Conservation (phyloP, 306 rosid genomes). For the Spatholobus suberectus region DNA sequence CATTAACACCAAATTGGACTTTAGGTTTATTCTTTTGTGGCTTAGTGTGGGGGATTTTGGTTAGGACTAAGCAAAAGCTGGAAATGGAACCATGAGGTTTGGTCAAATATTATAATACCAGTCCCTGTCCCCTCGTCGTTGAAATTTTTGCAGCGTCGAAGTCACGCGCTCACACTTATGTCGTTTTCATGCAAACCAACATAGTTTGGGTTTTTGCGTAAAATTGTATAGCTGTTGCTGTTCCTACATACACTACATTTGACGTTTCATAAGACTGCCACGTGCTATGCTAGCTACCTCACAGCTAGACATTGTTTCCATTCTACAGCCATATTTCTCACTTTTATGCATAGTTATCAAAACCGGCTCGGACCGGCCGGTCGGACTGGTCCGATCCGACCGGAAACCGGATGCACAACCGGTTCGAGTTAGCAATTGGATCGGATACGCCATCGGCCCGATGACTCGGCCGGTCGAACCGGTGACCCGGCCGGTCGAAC, state of each 20-base stretch:
- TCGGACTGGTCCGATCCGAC: too few species aligned
- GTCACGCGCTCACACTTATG: conserved; percentile 19
- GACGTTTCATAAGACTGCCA: conserved; percentile 35
- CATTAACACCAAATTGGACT: conserved; percentile 52
- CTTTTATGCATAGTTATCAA: too few species aligned
- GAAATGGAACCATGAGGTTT: conserved; percentile 36
- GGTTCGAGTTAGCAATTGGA: too few species aligned
- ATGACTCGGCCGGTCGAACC: too few species aligned
- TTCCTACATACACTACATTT: not conserved
- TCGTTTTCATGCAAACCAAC: conserved; percentile 30
- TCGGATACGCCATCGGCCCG: too few species aligned
- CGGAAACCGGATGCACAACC: too few species aligned
- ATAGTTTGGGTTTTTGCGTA: not conserved
- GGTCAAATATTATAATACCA: conserved; percentile 51
- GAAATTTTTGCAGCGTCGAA: conserved; percentile 14
- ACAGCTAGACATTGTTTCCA: not conserved
- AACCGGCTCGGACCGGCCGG: too few species aligned
- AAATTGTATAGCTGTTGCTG: not conserved
- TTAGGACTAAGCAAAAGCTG: not conserved
- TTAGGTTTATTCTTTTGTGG: not conserved
- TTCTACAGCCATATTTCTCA: not conserved
- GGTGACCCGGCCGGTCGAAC: too few species aligned
- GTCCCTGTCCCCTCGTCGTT: not conserved
- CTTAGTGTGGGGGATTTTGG: conserved; percentile 7
- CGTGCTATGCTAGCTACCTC: conserved; percentile 23